Evolutionary conservation across 1,139 yeast species (phyloP), one percentile per base, ranked within the genome.

Genomic region (Zhuliangozyma blackwelliae): DNA sequence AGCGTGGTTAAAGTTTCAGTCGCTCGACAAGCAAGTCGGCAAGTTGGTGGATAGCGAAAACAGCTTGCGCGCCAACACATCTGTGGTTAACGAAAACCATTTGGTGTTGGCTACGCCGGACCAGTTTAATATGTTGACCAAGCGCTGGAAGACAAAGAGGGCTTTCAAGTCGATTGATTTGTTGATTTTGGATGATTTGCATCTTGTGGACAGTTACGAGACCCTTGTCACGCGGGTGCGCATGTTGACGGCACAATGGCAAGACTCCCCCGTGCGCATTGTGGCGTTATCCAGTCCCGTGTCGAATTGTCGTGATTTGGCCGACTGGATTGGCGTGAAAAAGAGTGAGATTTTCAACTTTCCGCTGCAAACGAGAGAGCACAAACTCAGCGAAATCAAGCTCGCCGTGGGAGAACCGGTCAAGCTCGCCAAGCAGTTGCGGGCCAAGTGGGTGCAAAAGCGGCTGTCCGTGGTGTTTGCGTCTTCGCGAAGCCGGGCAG

Each of bases 261-360:
- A 79, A 23, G 39, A 39, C 21, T 27, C 33, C 21, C 63, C 60
- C 2, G 48, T 79, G 2, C 65, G 97, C 43, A 61, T 88, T 25
- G 73, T 92, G 19, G 90, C 77, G 0, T 59, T 92, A 11, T 70
- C 87, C 1, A 69, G 78, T 2, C 78, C 96, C 0, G 56, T 90
- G 27, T 77, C 94, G 0, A 84, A 83, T 52, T 87, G 84, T 4
- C 70, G 77, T 38, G 96, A 87, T 46, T 58, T 90, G 44, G 94
- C 87, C 1, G 87, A 82, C 41, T 94, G 97, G 96, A 59, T 92
- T 27, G 95, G 94, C 2, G 81, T 85, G 25, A 65, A 75, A 26
- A 68, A 66, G 38, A 68, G 63, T 28, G 68, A 77, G 32, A 69
- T 81, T 5, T 87, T 70, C 61, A 90, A 88, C 50, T 89, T 84